Conservation (phyloP, 495 filamentous ascomycete species). For the Penicillium ucsense region DNA sequence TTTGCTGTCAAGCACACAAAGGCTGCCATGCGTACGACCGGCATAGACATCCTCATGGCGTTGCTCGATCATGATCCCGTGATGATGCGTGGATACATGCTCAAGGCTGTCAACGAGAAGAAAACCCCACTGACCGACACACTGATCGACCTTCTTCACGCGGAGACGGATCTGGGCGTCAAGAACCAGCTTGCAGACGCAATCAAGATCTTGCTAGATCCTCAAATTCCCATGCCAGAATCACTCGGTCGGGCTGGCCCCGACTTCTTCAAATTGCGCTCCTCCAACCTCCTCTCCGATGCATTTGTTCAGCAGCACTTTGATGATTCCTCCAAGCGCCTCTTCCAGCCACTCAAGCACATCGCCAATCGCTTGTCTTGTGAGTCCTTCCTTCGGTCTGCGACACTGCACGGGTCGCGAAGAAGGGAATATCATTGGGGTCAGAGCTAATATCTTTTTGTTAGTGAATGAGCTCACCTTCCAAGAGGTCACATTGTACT, state of each 20-base stretch:
- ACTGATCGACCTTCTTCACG: conserved; percentile 81
- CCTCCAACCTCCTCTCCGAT: conserved; percentile 69
- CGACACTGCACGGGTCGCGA: background rate
- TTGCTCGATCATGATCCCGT: conserved; percentile 92
- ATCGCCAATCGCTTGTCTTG: conserved; percentile 56
- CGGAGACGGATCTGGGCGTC: conserved; percentile 86
- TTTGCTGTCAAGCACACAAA: conserved; percentile 81
- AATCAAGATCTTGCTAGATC: conserved; percentile 87
- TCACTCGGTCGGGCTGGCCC: conserved; percentile 54
- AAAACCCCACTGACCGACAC: conserved; percentile 84
- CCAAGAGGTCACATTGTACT: conserved; percentile 78
- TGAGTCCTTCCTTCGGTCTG: conserved; percentile 25
- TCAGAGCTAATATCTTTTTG: conserved; percentile 6
- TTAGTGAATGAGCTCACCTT: conserved; percentile 55
- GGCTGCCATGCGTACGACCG: conserved; percentile 77
- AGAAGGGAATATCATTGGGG: background rate
- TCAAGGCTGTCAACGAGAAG: conserved; percentile 80
- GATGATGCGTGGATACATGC: conserved; percentile 88
- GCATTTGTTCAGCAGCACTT: conserved; percentile 81
- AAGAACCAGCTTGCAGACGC: conserved; percentile 95
- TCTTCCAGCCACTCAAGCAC: conserved; percentile 81
- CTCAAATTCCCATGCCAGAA: conserved; percentile 55
- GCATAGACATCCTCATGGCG: conserved; percentile 86
- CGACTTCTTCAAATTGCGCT: conserved; percentile 59
- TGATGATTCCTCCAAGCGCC: conserved; percentile 72